A percentile compares a stretch with the other conserved stretches of the same genome.
Evolutionary conservation across 106 monocot species (phyloP).

Genomic region (Phalaenopsis equestris): DNA sequence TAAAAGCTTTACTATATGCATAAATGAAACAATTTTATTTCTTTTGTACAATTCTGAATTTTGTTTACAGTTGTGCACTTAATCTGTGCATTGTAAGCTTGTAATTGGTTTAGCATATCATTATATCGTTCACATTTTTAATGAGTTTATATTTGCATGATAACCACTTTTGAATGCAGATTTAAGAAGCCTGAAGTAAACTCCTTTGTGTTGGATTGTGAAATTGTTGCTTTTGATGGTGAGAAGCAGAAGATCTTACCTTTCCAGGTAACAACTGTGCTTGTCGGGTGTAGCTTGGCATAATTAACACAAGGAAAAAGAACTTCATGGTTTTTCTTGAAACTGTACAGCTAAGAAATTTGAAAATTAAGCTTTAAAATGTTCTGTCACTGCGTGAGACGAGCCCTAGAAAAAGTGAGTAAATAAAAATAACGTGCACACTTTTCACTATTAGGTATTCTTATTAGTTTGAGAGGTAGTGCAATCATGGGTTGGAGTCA

Average conservation of each 20-base stretch:
- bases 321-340: background rate
- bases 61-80: background rate
- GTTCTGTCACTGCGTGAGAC: background rate
- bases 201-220: conserved; percentile 98
- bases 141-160: background rate
- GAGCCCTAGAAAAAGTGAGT: background rate
- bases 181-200: conserved; percentile 61
- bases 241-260: conserved; percentile 84
- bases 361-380: background rate
- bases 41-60: background rate
- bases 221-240: conserved; percentile 92
- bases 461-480: background rate
- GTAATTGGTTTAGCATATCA: background rate
- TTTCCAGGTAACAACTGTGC: conserved; percentile 61
- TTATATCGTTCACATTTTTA: background rate
- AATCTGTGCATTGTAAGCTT: background rate
- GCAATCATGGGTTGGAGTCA: background rate
- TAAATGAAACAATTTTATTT: background rate
- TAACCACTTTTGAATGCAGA: conserved; percentile 40
- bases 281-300: background rate
- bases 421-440: background rate
- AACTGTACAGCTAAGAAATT: background rate
- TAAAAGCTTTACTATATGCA: background rate
- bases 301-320: background rate
- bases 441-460: background rate